These are phyloP conservation scores for Thelonectria olida DNA, from an alignment of 2,329 filamentous ascomycete species.

Conservation along the genomic window DNA sequence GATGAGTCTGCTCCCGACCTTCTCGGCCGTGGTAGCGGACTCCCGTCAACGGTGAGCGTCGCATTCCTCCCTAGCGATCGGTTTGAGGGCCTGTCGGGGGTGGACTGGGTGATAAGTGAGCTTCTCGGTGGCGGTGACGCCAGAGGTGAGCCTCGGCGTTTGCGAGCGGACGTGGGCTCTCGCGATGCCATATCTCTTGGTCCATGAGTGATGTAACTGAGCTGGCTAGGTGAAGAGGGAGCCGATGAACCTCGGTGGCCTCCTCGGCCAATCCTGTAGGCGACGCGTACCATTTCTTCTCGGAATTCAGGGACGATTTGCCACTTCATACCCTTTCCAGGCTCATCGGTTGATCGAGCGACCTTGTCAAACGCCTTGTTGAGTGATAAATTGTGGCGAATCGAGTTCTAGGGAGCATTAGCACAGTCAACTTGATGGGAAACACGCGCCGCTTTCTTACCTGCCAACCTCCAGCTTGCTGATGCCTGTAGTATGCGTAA, in stretches of 20 bases:
- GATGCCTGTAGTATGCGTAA: constrained; percentile 93
- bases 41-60: constrained; percentile 63
- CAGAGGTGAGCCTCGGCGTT: constrained; percentile 64
- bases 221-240: constrained; percentile 72
- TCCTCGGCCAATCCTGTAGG: constrained; percentile 67
- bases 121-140: constrained; percentile 65
- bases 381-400: constrained; percentile 93
- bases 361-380: constrained; percentile 97
- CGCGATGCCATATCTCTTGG: constrained; percentile 63
- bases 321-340: constrained; percentile 99
- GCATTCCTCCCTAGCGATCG: constrained; percentile 48
- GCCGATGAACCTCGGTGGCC: constrained; percentile 74
- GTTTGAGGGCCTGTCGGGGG: constrained; percentile 63
- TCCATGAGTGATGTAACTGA: constrained; percentile 69
- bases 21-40: constrained; percentile 67
- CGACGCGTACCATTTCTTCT: constrained; percentile 87
- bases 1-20: constrained; percentile 58
- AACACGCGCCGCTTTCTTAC: constrained; percentile 54
- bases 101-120: constrained; percentile 62
- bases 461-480: constrained; percentile 85
- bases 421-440: background rate
- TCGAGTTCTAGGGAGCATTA: constrained; percentile 75
- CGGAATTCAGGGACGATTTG: constrained; percentile 85
- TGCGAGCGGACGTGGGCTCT: constrained; percentile 63
- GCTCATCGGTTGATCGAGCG: constrained; percentile 90